These are phyloP conservation scores for Talaromyces wortmannii DNA, from an alignment of 495 filamentous ascomycete species.

Conservation along the genomic window DNA sequence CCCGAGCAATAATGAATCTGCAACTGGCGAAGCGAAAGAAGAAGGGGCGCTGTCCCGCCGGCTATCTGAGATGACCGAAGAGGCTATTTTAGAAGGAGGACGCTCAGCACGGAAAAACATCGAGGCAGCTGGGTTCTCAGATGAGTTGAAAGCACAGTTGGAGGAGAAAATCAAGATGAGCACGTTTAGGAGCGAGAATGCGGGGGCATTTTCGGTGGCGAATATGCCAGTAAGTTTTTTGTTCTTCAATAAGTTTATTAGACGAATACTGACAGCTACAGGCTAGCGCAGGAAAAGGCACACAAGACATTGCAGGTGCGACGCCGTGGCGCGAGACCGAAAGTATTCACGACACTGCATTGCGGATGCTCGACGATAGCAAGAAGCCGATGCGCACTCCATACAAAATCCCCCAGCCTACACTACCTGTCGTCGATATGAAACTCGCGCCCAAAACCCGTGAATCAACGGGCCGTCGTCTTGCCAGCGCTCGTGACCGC, in stretches of 20 bases:
- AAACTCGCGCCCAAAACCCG: constrained; percentile 32
- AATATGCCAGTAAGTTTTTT: constrained; percentile 48
- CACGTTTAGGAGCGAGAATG: constrained; percentile 63
- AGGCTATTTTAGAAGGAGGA: constrained; percentile 64
- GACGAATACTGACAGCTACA: constrained; percentile 13
- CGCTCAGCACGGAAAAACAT: constrained; percentile 67
- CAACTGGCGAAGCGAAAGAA: not conserved
- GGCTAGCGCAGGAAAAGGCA: constrained; percentile 61
- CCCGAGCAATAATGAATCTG: not conserved
- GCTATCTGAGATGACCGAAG: constrained; percentile 73
- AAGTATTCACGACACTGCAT: constrained; percentile 60
- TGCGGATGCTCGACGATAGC: constrained; percentile 84
- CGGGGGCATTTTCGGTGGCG: constrained; percentile 60
- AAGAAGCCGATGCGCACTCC: constrained; percentile 61
- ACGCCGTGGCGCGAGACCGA: constrained; percentile 78
- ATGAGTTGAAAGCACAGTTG: constrained; percentile 70
- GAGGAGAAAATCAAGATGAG: constrained; percentile 66
- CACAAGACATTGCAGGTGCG: constrained; percentile 62
- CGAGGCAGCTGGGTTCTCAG: constrained; percentile 78
- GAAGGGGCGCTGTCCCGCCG: constrained; percentile 66
- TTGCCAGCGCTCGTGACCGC: constrained; percentile 74
- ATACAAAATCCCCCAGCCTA: constrained; percentile 44
- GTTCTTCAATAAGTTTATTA: not conserved
- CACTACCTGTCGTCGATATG: constrained; percentile 49
- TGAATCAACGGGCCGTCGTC: constrained; percentile 44